Conservation (phyloP, 1,284 basidiomycete species). For the Ganoderma boninense region DNA sequence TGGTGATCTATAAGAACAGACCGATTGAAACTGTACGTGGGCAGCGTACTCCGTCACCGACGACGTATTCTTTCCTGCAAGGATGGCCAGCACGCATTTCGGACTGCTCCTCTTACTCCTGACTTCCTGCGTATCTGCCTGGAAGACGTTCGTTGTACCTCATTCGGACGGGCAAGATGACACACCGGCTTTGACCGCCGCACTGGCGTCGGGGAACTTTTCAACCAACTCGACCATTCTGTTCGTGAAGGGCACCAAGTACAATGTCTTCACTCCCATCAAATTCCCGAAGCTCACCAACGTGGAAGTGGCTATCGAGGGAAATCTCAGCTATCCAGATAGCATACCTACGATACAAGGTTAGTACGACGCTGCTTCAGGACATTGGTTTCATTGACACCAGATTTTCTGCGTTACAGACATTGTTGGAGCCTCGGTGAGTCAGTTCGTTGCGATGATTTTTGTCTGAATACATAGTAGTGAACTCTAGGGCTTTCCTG, state of each 20-base stretch:
- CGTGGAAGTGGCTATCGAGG: conserved; percentile 64
- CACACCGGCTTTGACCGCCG: conserved; percentile 54
- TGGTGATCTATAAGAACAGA: neutral
- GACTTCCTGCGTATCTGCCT: conserved; percentile 39
- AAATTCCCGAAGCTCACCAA: conserved; percentile 63
- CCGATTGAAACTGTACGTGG: neutral
- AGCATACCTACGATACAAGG: conserved; percentile 65
- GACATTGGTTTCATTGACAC: neutral
- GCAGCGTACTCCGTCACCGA: neutral
- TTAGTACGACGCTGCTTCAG: conserved; percentile 32
- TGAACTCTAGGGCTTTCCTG: conserved; percentile 50
- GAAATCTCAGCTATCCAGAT: conserved; percentile 63
- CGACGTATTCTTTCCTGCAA: neutral
- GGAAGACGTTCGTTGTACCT: conserved; percentile 60
- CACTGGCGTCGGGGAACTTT: conserved; percentile 49
- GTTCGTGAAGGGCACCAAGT: conserved; percentile 62
- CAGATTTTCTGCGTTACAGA: neutral
- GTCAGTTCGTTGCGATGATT: conserved; percentile 23
- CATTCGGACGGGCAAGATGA: conserved; percentile 59
- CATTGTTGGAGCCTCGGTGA: conserved; percentile 47
- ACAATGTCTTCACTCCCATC: conserved; percentile 67
- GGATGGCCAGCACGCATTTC: neutral
- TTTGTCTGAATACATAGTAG: neutral
- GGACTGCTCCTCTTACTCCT: conserved; percentile 10
- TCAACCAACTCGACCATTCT: conserved; percentile 59